Percentiles rank a stretch among this genome's conserved stretches.
Evolutionary conservation across 2,329 filamentous ascomycete genomes (phyloP).

Genomic region (Pseudonectria buxi): DNA sequence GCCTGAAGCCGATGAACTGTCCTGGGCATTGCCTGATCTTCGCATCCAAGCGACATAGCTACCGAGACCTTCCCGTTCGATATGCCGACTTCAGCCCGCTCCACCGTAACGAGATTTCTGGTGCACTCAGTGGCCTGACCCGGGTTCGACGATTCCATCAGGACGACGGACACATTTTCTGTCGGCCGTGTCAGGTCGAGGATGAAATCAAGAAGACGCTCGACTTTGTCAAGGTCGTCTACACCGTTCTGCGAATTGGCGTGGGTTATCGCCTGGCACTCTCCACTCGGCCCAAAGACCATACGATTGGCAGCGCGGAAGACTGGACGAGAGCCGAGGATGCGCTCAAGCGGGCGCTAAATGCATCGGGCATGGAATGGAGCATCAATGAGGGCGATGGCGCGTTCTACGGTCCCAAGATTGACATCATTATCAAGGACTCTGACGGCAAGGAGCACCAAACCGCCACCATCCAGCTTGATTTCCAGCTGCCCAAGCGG

Average conservation of each 20-base stretch:
- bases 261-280: slow-evolving; percentile 65
- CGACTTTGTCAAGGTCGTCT: slow-evolving; percentile 67
- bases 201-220: slow-evolving; percentile 68
- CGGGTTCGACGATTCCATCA: slow-evolving; percentile 83
- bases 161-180: slow-evolving; percentile 89
- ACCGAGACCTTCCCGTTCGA: slow-evolving; percentile 73
- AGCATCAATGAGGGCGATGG: slow-evolving; percentile 73
- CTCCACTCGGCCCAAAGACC: slow-evolving; percentile 69
- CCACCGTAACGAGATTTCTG: slow-evolving; percentile 81
- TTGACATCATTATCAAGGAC: slow-evolving; percentile 76
- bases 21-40: slow-evolving; percentile 85
- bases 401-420: slow-evolving; percentile 88
- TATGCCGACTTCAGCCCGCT: slow-evolving; percentile 83
- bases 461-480: slow-evolving; percentile 81
- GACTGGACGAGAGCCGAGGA: slow-evolving; percentile 49
- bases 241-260: slow-evolving; percentile 62
- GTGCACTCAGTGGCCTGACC: slow-evolving; percentile 73
- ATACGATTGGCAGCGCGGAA: slow-evolving; percentile 67
- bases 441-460: slow-evolving; percentile 81
- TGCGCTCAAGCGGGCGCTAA: slow-evolving; percentile 35
- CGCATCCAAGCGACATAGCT: slow-evolving; percentile 63
- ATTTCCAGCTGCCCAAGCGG: slow-evolving; percentile 80
- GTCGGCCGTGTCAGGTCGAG: slow-evolving; percentile 67
- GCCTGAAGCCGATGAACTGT: slow-evolving; percentile 90
- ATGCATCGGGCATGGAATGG: slow-evolving; percentile 68